These are phyloP conservation scores for Meyerozyma sp. DNA, from an alignment of 1,139 yeast species.

Conservation along the genomic window DNA sequence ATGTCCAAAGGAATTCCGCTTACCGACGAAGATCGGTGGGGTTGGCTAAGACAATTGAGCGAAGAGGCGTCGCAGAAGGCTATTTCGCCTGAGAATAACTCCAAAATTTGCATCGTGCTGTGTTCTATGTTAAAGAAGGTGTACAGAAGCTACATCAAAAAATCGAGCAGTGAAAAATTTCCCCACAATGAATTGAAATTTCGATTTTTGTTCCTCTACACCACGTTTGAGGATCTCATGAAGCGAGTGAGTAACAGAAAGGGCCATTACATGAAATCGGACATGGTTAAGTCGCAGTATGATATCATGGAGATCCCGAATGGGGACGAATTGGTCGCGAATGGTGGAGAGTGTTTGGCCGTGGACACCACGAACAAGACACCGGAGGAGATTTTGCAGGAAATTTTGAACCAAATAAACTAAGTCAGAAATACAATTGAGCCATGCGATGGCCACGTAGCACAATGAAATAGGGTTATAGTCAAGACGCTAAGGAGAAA, in stretches of 20 bases:
- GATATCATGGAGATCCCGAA: slow-evolving; percentile 68
- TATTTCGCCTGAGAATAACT: slow-evolving; percentile 17
- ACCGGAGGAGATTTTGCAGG: slow-evolving; percentile 26
- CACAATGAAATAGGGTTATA: no score
- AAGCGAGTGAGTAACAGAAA: slow-evolving; percentile 56
- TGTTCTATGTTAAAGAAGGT: slow-evolving; percentile 78
- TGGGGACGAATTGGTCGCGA: slow-evolving; percentile 29
- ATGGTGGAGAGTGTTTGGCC: slow-evolving; percentile 34
- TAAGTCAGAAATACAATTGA: not conserved
- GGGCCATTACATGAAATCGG: slow-evolving; percentile 81
- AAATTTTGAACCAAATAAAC: slow-evolving; percentile 5
- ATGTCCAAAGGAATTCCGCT: slow-evolving; percentile 80
- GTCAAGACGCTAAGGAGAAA: no score
- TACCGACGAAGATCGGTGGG: slow-evolving; percentile 88
- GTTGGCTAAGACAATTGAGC: slow-evolving; percentile 65
- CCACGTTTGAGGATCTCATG: slow-evolving; percentile 55
- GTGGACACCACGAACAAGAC: slow-evolving; percentile 38
- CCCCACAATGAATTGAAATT: slow-evolving; percentile 33
- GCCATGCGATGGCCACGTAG: no score
- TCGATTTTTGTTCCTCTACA: slow-evolving; percentile 62
- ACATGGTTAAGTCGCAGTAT: slow-evolving; percentile 78
- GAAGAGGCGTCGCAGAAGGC: slow-evolving; percentile 32
- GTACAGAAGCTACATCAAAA: slow-evolving; percentile 59
- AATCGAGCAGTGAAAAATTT: slow-evolving; percentile 13
- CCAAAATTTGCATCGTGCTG: slow-evolving; percentile 49